phyloP scores from a whole-genome alignment of 148 eudicot species.

The Linanthus parryae region DNA sequence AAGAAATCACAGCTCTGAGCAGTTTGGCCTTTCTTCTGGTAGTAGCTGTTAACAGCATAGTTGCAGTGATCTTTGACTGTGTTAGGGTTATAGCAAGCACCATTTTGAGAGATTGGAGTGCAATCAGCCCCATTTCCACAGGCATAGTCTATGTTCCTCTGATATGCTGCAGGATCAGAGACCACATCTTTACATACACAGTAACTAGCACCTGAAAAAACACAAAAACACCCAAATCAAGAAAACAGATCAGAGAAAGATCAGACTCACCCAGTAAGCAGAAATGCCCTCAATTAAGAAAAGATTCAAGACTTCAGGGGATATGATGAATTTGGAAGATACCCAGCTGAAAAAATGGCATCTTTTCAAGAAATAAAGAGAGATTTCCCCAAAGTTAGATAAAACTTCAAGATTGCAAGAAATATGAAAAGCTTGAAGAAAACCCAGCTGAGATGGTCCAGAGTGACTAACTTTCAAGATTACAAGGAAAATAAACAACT shows the following conservation, averaged over 20 bases:
- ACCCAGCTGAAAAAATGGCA: no score
- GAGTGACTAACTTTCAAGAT: not conserved
- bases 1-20: slow-evolving; percentile 51
- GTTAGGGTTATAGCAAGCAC: slow-evolving; percentile 53
- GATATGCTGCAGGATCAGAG: slow-evolving; percentile 30
- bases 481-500: not conserved
- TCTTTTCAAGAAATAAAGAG: not conserved
- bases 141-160: slow-evolving; percentile 66
- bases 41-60: slow-evolving; percentile 77
- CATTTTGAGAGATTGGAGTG: slow-evolving; percentile 31
- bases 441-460: no score
- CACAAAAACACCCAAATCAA: slow-evolving; percentile 1
- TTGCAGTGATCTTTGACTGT: slow-evolving; percentile 57
- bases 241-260: not conserved
- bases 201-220: slow-evolving; percentile 45
- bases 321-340: no score
- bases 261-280: not conserved
- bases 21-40: slow-evolving; percentile 41
- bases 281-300: not conserved
- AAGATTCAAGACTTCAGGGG: not conserved
- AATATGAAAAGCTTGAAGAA: no score
- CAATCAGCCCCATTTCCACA: slow-evolving; percentile 81
- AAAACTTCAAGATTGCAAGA: not conserved
- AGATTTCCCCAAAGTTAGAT: not conserved
- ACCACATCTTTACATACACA: slow-evolving; percentile 59